phyloP scores from a whole-genome alignment of 73 alveolate species.

The Paramecium primaurelia region DNA sequence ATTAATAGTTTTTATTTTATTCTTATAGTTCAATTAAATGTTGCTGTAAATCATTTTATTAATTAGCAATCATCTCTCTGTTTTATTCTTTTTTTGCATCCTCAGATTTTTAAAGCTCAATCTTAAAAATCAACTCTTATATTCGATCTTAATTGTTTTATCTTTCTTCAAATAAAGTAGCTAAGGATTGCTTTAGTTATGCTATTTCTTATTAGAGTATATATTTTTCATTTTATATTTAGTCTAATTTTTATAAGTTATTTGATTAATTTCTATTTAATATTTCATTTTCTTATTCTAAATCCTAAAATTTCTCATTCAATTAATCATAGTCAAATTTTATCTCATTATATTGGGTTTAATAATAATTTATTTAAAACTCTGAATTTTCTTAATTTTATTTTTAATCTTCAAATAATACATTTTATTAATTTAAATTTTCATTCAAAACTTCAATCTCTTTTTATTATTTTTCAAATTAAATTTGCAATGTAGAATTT shows the following conservation, averaged over 20 bases:
- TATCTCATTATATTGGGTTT: background rate
- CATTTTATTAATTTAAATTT: background rate
- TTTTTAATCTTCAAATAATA: background rate
- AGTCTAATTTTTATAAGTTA: background rate
- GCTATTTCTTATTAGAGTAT: background rate
- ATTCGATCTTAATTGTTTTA: background rate
- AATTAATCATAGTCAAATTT: background rate
- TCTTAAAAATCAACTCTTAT: background rate
- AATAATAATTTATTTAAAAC: background rate
- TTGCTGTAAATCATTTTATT: background rate
- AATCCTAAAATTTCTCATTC: background rate
- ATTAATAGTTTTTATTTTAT: background rate
- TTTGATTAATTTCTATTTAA: background rate
- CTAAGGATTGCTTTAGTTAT: background rate
- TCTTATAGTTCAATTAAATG: background rate
- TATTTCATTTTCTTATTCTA: background rate
- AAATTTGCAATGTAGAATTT: background rate
- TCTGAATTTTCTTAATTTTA: background rate
- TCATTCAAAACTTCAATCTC: background rate
- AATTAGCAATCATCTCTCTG: background rate
- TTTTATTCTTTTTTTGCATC: background rate
- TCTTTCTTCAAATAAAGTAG: background rate
- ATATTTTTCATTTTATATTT: background rate
- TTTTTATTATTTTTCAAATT: background rate
- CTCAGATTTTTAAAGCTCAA: background rate